Conservation (phyloP, 192 early-diverging fungal genomes). For the Rhizophagus clarus region DNA sequence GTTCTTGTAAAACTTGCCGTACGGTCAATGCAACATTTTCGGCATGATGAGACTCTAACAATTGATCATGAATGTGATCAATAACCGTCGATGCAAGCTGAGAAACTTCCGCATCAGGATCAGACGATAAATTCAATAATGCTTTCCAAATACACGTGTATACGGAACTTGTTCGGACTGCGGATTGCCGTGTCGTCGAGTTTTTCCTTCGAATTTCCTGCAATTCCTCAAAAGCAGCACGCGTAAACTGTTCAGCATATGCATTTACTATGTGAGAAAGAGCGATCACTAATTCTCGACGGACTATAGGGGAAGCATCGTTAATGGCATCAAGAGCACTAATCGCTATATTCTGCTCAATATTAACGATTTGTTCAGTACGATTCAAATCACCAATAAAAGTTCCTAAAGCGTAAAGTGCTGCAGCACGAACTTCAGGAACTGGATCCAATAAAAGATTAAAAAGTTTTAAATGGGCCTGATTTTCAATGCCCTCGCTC, state of each 20-base stretch:
- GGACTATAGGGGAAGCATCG: constrained; percentile 89
- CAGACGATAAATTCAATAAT: constrained; percentile 77
- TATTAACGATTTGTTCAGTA: constrained; percentile 68
- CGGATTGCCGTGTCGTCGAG: constrained; percentile 33
- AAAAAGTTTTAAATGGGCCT: constrained; percentile 65
- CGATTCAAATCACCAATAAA: constrained; percentile 73
- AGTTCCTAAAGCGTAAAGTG: constrained; percentile 78
- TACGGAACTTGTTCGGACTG: constrained; percentile 50
- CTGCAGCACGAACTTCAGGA: constrained; percentile 82
- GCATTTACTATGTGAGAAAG: constrained; percentile 75
- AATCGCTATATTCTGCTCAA: constrained; percentile 76
- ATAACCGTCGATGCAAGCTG: constrained; percentile 68
- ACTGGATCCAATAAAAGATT: constrained; percentile 65
- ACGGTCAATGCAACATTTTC: constrained; percentile 25
- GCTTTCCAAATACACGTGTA: constrained; percentile 80
- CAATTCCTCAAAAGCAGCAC: constrained; percentile 59
- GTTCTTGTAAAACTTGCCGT: constrained; percentile 6
- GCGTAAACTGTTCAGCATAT: constrained; percentile 64
- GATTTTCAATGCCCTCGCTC: constrained; percentile 58
- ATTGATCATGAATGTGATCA: constrained; percentile 64
- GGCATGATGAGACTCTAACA: constrained; percentile 29
- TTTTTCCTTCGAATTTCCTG: constrained; percentile 46
- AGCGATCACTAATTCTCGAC: constrained; percentile 81
- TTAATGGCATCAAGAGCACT: constrained; percentile 63
- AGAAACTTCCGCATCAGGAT: constrained; percentile 81